Evolutionary conservation across 495 filamentous ascomycete species (phyloP), one percentile per base, ranked within the genome.

Genomic region (Tuber aestivum): DNA sequence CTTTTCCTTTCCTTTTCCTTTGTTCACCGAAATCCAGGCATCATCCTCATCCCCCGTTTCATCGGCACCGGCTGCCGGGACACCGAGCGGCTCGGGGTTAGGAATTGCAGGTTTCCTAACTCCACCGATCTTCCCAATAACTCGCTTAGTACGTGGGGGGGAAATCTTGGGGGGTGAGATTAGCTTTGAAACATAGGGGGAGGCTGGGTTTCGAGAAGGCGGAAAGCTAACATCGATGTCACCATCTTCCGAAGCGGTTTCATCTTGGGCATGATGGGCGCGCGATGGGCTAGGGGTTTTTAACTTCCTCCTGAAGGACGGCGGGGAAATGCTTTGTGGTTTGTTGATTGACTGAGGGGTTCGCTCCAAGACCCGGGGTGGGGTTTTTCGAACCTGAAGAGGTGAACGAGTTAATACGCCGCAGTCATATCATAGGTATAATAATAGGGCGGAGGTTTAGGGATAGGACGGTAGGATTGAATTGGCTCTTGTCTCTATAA

Each of bases 381-480:
- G 87, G 1, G 86, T 86, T 41, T 83, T 83, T 78, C 87, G 89
- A 23, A 87, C 85, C 74, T 90, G 86, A 61, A 61, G 50, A 23
- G 72, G 88, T 7, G 8, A 72, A 40, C 69, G 16, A 21, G 45
- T 80, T 38, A 74, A 56, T 69, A 71, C 27, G 20, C 27, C 20
- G 27, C 38, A 9, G 1, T 41, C 38, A 42, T 21, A 71, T 23
- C 21, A 71, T 70, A 37, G 70, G 42, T 38, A 61, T 18, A 42
- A 68, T 12, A 32, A 32, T 32, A 10, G 23, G 23, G 56, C 14
- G 6, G 14, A 16, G 8, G 27, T 18, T 65, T 72, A 10, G 74
- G n/a, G 8, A 48, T 35, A 70, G 71, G 38, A 23, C 71, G 56
- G 27, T 74, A 27, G 27, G 16, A 65, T 65, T 20, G 27, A 27